A percentile compares a stretch with the other conserved stretches of the same genome.
Conservation (phyloP, 75 land plant species). For the Sequoia sempervirens region DNA sequence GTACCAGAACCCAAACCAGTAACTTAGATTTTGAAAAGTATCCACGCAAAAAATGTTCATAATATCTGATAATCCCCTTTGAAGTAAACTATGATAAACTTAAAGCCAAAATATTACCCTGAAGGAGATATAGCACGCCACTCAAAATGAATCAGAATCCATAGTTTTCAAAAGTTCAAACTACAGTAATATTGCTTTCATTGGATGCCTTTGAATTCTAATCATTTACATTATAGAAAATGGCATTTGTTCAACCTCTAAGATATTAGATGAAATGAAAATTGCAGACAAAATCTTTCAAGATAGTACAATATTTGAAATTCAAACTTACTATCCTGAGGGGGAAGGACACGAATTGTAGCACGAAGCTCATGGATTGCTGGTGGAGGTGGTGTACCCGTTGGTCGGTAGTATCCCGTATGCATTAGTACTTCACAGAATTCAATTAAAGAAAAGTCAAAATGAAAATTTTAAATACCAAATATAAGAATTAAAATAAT, state of each 20-base stretch:
- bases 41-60: not conserved
- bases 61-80: not conserved
- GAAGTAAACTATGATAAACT: not conserved
- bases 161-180: not conserved
- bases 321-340: slow-evolving; percentile 75
- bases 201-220: not conserved
- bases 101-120: not conserved
- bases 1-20: too few relatives aligned
- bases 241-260: not conserved
- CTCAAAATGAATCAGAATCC: not conserved
- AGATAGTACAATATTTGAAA: not conserved
- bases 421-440: slow-evolving; percentile 82
- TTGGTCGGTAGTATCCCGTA: slow-evolving; percentile 89
- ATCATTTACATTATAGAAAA: not conserved
- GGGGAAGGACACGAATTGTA: slow-evolving; percentile 82
- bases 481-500: not conserved
- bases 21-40: not conserved
- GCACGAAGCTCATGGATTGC: slow-evolving; percentile 81
- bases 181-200: not conserved
- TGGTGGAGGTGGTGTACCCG: slow-evolving; percentile 75
- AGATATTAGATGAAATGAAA: not conserved
- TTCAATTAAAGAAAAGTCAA: not conserved
- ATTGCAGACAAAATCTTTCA: not conserved
- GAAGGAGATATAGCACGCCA: not conserved
- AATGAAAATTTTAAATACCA: not conserved